Conservation (phyloP, 164 flowering plant genomes). For the Aristolochia fimbriata region DNA sequence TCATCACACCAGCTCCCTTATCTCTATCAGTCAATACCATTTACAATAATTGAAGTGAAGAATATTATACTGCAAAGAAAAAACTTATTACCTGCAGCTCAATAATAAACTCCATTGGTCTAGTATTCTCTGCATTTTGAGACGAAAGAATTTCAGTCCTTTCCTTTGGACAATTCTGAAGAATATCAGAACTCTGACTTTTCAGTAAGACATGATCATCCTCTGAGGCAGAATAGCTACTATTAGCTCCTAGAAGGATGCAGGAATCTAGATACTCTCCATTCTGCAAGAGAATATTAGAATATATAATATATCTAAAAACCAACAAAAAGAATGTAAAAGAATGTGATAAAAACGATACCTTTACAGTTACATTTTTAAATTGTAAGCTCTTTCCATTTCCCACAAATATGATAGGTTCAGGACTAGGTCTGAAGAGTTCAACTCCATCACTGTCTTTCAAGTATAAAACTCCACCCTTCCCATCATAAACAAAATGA, state of each 20-base stretch:
- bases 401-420: conserved; percentile 73
- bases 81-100: conserved; percentile 62
- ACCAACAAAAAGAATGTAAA: not conserved
- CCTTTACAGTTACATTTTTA: conserved; percentile 74
- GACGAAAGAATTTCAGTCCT: conserved; percentile 12
- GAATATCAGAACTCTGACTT: conserved; percentile 24
- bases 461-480: conserved; percentile 59
- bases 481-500: conserved; percentile 76
- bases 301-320: not conserved
- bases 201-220: conserved; percentile 60
- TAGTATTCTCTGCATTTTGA: conserved; percentile 22
- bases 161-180: conserved; percentile 16
- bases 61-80: not conserved
- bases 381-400: conserved; percentile 75
- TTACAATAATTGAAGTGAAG: not conserved
- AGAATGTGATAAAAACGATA: conserved; percentile 6
- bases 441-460: conserved; percentile 51
- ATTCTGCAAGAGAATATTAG: conserved; percentile 37
- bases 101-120: conserved; percentile 41
- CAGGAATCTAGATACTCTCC: conserved; percentile 80
- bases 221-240: conserved; percentile 69
- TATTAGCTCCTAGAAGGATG: conserved; percentile 60
- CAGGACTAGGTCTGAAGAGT: conserved; percentile 45
- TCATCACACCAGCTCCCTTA: too few species aligned
- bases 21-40: not conserved